Percentiles rank a stretch among this genome's conserved stretches.
Conservation (phyloP, 208 protist genomes). For the Trypanosomatidae sp. region DNA sequence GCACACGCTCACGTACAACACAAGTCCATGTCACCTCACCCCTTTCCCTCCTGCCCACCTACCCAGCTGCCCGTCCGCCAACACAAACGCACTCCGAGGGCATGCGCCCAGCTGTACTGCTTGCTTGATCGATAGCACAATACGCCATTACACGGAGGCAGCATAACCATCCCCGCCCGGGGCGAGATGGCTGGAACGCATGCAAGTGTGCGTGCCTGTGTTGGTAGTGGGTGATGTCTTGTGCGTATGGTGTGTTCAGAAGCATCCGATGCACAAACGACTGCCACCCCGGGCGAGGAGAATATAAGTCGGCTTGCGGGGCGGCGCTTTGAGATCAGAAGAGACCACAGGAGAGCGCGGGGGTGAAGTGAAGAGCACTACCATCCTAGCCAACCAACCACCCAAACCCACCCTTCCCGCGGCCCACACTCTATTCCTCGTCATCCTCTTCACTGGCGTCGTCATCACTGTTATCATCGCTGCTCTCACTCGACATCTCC, state of each 20-base stretch:
- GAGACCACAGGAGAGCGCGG: not conserved
- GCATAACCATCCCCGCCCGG: not conserved
- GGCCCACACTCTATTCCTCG: not conserved
- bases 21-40: not conserved
- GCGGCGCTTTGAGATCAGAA: not conserved
- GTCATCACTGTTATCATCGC: constrained; percentile 9
- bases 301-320: not conserved
- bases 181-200: not conserved
- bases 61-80: not conserved
- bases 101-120: not conserved
- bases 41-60: constrained; percentile 1
- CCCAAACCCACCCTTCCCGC: not conserved
- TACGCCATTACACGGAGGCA: not conserved
- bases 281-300: not conserved
- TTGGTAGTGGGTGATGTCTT: not conserved
- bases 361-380: not conserved
- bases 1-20: not conserved
- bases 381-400: not conserved
- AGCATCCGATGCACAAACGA: not conserved
- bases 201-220: not conserved
- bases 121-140: not conserved
- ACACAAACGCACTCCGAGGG: not conserved
- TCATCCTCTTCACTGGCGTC: constrained; percentile 12
- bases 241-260: not conserved
- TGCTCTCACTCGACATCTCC: constrained; percentile 25